These are phyloP conservation scores for Fusarium tjaetaba DNA, from an alignment of 2,329 filamentous ascomycete genomes.

Conservation along the genomic window DNA sequence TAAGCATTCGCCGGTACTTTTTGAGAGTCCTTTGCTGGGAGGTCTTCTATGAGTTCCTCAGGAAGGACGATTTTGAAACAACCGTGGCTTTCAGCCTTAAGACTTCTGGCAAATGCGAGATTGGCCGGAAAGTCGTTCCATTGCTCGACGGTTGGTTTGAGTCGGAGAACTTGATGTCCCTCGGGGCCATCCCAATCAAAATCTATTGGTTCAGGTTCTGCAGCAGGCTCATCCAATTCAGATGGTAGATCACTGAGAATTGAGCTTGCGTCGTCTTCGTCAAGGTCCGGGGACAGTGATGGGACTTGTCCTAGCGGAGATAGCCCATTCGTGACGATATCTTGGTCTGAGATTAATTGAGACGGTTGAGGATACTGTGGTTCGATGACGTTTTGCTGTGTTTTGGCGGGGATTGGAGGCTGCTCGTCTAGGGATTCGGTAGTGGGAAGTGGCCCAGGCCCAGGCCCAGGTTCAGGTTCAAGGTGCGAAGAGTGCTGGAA, in stretches of 20 bases:
- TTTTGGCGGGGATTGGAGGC: constrained; percentile 31
- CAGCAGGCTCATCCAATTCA: constrained; percentile 25
- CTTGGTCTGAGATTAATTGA: constrained; percentile 5
- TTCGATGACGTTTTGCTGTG: constrained; percentile 31
- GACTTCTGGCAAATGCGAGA: constrained; percentile 46
- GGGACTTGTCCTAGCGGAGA: background rate
- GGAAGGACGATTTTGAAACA: constrained; percentile 54
- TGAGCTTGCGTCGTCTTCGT: constrained; percentile 37
- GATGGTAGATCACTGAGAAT: constrained; percentile 37
- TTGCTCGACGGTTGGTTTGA: constrained; percentile 49
- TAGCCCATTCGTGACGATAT: background rate
- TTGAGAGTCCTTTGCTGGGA: constrained; percentile 47
- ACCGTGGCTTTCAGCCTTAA: constrained; percentile 48
- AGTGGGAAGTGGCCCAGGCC: constrained; percentile 10
- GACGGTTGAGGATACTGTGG: constrained; percentile 11
- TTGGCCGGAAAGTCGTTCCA: constrained; percentile 52
- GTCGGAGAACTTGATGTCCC: constrained; percentile 46
- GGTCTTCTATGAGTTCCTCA: constrained; percentile 42
- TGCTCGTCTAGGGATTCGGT: constrained; percentile 21
- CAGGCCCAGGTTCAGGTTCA: constrained; percentile 11
- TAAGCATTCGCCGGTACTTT: constrained; percentile 50
- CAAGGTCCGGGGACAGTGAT: constrained; percentile 3
- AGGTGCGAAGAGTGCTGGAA: constrained; percentile 19
- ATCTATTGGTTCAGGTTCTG: constrained; percentile 46
- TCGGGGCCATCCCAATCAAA: constrained; percentile 47